Conservation (phyloP, 371 early-diverging fungal genomes). For the Zychaea mexicana region DNA sequence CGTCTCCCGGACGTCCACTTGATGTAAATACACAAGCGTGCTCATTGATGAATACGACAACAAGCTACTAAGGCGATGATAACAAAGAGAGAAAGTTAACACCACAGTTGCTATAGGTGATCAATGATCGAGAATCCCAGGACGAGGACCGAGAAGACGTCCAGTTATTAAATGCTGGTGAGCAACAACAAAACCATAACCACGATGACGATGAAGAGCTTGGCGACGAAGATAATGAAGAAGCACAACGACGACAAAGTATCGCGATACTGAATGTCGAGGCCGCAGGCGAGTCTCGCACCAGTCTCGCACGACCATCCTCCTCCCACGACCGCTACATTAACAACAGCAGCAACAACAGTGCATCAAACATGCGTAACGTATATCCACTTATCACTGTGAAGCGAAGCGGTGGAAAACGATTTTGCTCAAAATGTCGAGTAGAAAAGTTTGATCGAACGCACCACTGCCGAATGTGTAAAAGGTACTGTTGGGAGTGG, state of each 20-base stretch:
- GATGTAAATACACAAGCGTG: conserved; percentile 2
- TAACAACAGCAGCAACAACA: neutral
- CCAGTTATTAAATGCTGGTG: conserved; percentile 7
- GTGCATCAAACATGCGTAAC: conserved; percentile 3
- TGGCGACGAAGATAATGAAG: conserved; percentile 1
- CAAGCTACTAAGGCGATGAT: too few relatives aligned
- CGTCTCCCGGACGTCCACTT: conserved; percentile 35
- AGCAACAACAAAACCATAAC: neutral
- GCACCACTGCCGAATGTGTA: conserved; percentile 70
- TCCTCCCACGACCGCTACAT: conserved; percentile 9
- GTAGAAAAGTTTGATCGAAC: conserved; percentile 64
- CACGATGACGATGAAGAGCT: conserved; percentile 6
- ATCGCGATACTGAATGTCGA: conserved; percentile 25
- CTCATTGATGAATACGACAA: too few relatives aligned
- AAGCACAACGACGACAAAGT: neutral
- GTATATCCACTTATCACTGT: conserved; percentile 38
- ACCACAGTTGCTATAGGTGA: too few relatives aligned
- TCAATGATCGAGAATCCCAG: neutral
- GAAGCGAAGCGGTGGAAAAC: conserved; percentile 55
- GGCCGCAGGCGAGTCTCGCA: conserved; percentile 17
- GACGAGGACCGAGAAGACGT: conserved; percentile 14
- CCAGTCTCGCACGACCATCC: conserved; percentile 16
- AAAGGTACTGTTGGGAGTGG: conserved; percentile 8
- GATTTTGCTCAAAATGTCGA: conserved; percentile 68
- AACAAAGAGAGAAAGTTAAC: neutral